Evolutionary conservation across 305 asterid genomes (phyloP).

Genomic region (Caryopteris hybrid): DNA sequence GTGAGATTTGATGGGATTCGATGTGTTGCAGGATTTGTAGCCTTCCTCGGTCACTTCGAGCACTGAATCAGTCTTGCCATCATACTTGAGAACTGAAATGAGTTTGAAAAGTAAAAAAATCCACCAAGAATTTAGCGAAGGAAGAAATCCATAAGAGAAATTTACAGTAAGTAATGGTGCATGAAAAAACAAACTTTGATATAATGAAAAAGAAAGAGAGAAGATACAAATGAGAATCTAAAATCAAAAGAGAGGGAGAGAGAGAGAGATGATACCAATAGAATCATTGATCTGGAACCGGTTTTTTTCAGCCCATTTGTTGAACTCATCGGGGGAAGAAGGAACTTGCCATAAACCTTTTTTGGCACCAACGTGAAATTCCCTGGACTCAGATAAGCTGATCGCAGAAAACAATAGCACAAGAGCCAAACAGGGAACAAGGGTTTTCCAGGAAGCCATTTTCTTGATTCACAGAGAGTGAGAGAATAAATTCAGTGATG

Average conservation of each 20-base stretch:
- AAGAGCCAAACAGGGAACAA: slow-evolving; percentile 20
- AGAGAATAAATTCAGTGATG: neutral
- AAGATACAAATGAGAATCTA: too few relatives aligned
- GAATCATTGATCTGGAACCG: slow-evolving; percentile 59
- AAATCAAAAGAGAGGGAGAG: too few relatives aligned
- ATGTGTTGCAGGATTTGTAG: slow-evolving; percentile 43
- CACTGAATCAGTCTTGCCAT: slow-evolving; percentile 43
- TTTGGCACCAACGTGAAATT: slow-evolving; percentile 31
- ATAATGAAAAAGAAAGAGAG: too few relatives aligned
- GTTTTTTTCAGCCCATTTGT: slow-evolving; percentile 40
- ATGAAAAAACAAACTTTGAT: too few relatives aligned
- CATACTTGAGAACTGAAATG: slow-evolving; percentile 40
- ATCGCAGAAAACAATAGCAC: slow-evolving; percentile 9
- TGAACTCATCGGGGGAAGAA: slow-evolving; percentile 37
- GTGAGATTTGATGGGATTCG: slow-evolving; percentile 37
- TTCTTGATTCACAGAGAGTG: neutral
- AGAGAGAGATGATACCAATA: slow-evolving; percentile 32
- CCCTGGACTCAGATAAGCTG: slow-evolving; percentile 35
- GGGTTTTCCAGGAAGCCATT: slow-evolving; percentile 37
- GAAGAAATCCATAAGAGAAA: neutral
- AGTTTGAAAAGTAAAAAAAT: neutral
- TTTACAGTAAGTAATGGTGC: too few relatives aligned
- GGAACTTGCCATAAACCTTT: slow-evolving; percentile 48
- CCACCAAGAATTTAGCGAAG: neutral
- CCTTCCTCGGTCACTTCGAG: slow-evolving; percentile 37